Evolutionary conservation across 2,329 filamentous ascomycete species (phyloP).

Genomic region (Phialophora tarda): DNA sequence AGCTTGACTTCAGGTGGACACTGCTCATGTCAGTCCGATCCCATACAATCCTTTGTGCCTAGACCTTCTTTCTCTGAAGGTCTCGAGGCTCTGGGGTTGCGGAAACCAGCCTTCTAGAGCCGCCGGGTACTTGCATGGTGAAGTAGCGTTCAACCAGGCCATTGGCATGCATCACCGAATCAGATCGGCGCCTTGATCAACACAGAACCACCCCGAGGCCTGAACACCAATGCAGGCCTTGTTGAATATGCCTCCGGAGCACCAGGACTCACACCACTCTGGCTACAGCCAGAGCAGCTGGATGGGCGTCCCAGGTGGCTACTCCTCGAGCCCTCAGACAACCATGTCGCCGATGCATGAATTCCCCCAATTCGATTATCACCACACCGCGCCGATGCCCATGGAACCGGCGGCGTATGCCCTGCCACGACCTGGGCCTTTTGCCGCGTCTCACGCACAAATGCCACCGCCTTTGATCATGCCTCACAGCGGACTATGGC

Average conservation of each 20-base stretch:
- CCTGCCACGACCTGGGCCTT: constrained; percentile 63
- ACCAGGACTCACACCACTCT: constrained; percentile 51
- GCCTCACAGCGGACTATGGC: constrained; percentile 67
- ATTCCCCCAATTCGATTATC: constrained; percentile 68
- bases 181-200: constrained; percentile 11
- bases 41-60: constrained; percentile 12
- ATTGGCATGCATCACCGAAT: constrained; percentile 27
- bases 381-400: constrained; percentile 64
- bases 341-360: constrained; percentile 73
- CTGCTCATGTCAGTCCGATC: constrained; percentile 8
- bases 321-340: constrained; percentile 39
- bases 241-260: constrained; percentile 52
- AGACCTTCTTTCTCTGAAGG: constrained; percentile 14
- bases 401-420: constrained; percentile 59
- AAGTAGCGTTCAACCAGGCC: neutral
- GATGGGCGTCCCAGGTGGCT: constrained; percentile 54
- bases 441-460: constrained; percentile 53
- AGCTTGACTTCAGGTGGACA: constrained; percentile 22
- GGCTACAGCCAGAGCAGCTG: constrained; percentile 53
- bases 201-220: constrained; percentile 19
- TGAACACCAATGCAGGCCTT: constrained; percentile 39
- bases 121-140: constrained; percentile 35
- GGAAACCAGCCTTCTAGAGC: constrained; percentile 21
- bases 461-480: constrained; percentile 70
- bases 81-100: constrained; percentile 15